These are phyloP conservation scores for Lachnellula subtilissima DNA, from an alignment of 2,329 filamentous ascomycete genomes.

Conservation along the genomic window DNA sequence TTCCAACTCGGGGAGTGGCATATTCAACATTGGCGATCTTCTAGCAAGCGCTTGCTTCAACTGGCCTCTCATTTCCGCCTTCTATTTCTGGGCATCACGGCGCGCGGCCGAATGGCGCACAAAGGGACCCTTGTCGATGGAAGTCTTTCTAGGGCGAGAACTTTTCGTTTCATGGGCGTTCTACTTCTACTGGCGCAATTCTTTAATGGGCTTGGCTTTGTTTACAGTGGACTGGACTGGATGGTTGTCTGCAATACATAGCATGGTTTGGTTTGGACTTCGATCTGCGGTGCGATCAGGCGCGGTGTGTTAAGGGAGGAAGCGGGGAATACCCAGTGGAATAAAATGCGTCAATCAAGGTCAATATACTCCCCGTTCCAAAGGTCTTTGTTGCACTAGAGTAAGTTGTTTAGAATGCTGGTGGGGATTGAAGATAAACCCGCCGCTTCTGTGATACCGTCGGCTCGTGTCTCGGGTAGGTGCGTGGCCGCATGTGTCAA, in stretches of 20 bases:
- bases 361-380: background rate
- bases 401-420: background rate
- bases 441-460: background rate
- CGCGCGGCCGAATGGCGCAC: slow-evolving; percentile 15
- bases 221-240: background rate
- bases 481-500: background rate
- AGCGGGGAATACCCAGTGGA: slow-evolving; percentile 10
- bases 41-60: background rate
- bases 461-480: background rate
- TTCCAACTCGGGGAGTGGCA: background rate
- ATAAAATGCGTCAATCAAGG: background rate
- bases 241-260: background rate
- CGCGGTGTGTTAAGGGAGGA: background rate
- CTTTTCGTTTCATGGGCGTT: slow-evolving; percentile 3
- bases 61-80: background rate
- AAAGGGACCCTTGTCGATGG: background rate
- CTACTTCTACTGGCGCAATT: background rate
- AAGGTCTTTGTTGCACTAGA: background rate
- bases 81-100: slow-evolving; percentile 6
- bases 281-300: background rate
- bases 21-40: background rate
- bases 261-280: background rate
- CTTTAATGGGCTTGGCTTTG: background rate
- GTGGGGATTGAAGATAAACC: background rate
- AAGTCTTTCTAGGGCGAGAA: slow-evolving; percentile 2